phyloP scores from a whole-genome alignment of 129 eudicot species.

The Pulicaria dysenterica region DNA sequence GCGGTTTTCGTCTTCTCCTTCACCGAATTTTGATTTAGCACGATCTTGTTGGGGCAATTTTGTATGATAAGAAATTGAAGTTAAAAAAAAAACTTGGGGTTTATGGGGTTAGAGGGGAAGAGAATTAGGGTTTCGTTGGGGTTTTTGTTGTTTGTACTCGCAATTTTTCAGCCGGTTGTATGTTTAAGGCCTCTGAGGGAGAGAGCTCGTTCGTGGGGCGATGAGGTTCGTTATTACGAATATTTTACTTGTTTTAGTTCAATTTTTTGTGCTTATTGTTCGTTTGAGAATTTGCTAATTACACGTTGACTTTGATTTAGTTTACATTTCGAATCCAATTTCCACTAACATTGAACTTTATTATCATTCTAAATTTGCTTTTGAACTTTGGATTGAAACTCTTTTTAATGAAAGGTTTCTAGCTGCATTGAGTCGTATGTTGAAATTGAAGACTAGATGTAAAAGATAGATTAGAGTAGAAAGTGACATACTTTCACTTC shows the following conservation, averaged over 20 bases:
- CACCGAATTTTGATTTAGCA: slow-evolving; percentile 31
- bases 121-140: slow-evolving; percentile 38
- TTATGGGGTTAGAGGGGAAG: slow-evolving; percentile 38
- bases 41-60: slow-evolving; percentile 2
- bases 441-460: not conserved
- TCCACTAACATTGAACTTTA: too few species aligned
- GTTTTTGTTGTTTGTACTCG: slow-evolving; percentile 41
- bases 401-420: slow-evolving; percentile 1
- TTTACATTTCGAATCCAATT: too few species aligned
- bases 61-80: not conserved
- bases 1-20: slow-evolving; percentile 23
- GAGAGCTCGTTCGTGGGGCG: slow-evolving; percentile 74
- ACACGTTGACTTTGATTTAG: not conserved
- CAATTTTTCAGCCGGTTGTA: slow-evolving; percentile 41
- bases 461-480: not conserved
- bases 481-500: not conserved
- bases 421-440: slow-evolving; percentile 12
- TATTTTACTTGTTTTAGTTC: too few species aligned
- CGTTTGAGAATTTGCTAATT: not conserved
- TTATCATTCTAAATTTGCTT: too few species aligned
- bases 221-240: slow-evolving; percentile 64
- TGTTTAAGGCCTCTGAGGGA: slow-evolving; percentile 87
- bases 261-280: not conserved
- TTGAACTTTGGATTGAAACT: too few species aligned
- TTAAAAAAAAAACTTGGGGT: slow-evolving; percentile 12